Evolutionary conservation across 768 basidiomycete genomes (phyloP), one percentile per base, ranked within the genome.

Genomic region (Mycena metata): DNA sequence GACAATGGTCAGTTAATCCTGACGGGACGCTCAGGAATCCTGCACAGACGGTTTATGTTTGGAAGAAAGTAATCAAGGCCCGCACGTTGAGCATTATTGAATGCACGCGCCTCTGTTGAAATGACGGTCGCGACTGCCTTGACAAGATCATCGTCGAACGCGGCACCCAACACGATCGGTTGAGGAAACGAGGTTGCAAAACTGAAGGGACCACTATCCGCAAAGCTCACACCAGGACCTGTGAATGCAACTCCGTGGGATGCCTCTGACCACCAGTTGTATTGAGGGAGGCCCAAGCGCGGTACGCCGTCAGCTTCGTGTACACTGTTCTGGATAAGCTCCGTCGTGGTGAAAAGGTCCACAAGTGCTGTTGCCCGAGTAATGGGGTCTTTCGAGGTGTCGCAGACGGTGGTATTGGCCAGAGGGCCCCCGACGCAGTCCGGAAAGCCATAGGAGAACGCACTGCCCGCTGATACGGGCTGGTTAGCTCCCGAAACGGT

Each of bases 181-280:
- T 87, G 83, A 8, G 88, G 88, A 74, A 90, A 89, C 8, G 86
- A 86, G 0, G 87, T 88, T 1, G 89, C 88, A 67, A 80, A 86
- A 66, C 85, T 86, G 75, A 88, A 90, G 35, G 84, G 77, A n/a
- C 87, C 88, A 1, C 83, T 78, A 0, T 78, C 41, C 0, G 87
- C 81, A 69, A 89, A 89, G 5, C 77, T 81, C 0, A 87, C 85
- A 35, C 87, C 88, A 21, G 85, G 87, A 69, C 86, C 70, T 16
- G 67, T 86, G 4, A 42, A 45, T 16, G 87, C 85, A 12, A 90
- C 84, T 30, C 88, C 88, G 55, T 90, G 88, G 83, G 86, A 69
- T 8, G 23, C 88, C 78, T 89, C 88, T 36, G 84, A 86, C 88
- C 88, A 89, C 87, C 88, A 89, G 60, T 88, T 80, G 64, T 90